Base-by-base conservation (phyloP, 495 filamentous ascomycete species). In the Echria macrotheca region DNA sequence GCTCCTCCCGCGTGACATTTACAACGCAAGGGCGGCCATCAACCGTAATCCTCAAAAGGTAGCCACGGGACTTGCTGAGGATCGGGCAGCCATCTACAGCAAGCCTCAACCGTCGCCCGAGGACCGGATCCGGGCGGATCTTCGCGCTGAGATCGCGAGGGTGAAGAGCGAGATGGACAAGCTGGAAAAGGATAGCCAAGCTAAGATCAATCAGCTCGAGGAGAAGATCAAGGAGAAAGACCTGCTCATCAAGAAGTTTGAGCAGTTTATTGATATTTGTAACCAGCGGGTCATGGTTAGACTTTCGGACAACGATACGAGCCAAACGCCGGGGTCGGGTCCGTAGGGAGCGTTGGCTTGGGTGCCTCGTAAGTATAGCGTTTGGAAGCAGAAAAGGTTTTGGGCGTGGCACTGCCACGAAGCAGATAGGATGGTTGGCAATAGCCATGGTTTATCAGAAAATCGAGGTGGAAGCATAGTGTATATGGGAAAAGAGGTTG, bases 181-280 rank as follows among this genome's bases (percentile, higher is more conserved):
- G 60, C 32, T 70, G 12, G 68, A 67, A 39, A 68, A 69, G 33
- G 67, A 73, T 0, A 72, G 59, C 50, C 59, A 67, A 44, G 76
- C 73, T 46, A 69, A 78, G 53, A 65, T 80, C 23, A 74, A 72
- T 5, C 66, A 71, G 2, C 59, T 80, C 23, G 71, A 69, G 43
- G 69, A 64, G 28, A 69, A 73, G 50, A 31, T 80, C 19, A 62
- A 59, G 19, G 67, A 73, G 42, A 80, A 78, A 59, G 73, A 78
- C 46, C 73, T 72, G 54, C 69, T 73, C 46, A 80, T 80, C 21
- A 55, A 66, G 42, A 75, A 72, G 56, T 80, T 80, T 54, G 76
- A 80, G 57, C 74, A 77, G 69, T 80, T 80, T 44, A 78, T 80
- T 54, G 76, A 80, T 54, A 76, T 80, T 36, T 78, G 75, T 61